Base-by-base conservation (phyloP, 116 monocot species). In the Posidonia oceanica region DNA sequence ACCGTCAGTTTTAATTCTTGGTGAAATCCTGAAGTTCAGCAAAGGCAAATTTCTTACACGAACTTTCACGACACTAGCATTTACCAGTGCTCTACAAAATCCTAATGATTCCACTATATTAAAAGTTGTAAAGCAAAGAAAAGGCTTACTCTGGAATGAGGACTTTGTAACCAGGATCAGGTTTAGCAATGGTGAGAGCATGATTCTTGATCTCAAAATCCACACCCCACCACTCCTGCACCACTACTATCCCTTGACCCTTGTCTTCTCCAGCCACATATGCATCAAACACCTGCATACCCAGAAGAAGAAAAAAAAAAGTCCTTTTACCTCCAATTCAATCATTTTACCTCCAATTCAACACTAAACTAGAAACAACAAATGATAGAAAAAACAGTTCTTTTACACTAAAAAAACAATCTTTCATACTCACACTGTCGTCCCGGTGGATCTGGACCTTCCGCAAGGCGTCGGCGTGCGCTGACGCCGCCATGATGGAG, bases 191-290 rank as follows among this genome's bases (percentile, higher is more conserved):
- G 64, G 74, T 72, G 52, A 78, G 64, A 51, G 93, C 93, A 71
- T 93, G 84, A 64, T 93, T 93, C 69, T 93, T 89, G 17, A 93
- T 68, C 77, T 93, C 93, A 75, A 83, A 93, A 69, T 93, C 93
- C 59, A 93, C 89, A 36, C 89, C 93, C 89, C 93, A 93, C 93
- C 89, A 89, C 75, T 93, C 93, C 61, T 93, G 93, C 79, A 93
- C n/a, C 59, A 93, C 93, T 17, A 93, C 89, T 36, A 93, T 87
- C 1, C 84, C 89, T 14, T 89, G 89, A 54, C 83, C 89, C 82
- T 87, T 80, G 42, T 89, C 93, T 67, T 87, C 87, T 22, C 89
- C 93, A 61, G 82, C 75, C 10, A 93, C 79, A 59, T 89, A 93
- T 0, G 89, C 93, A 83, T 93, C 89, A 77, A 93, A 86, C 42